Evolutionary conservation across 2,329 filamentous ascomycete species (phyloP).

Genomic region (Rhinocladiella similis): DNA sequence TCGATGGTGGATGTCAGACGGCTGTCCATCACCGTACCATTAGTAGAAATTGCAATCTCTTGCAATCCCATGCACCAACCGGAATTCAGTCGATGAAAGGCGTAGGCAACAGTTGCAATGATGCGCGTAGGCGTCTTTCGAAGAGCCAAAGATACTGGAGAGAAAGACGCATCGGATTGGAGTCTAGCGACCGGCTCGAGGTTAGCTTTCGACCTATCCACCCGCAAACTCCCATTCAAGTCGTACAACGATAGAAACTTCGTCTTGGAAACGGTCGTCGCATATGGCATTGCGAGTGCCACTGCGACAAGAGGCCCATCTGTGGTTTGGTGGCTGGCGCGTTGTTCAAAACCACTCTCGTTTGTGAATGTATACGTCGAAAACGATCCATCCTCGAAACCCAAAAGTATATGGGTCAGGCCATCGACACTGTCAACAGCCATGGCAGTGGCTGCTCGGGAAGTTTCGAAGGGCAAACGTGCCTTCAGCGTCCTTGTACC

Average conservation of each 20-base stretch:
- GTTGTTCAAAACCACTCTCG: constrained; percentile 25
- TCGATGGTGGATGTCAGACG: constrained; percentile 28
- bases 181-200: constrained; percentile 15
- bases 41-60: constrained; percentile 61
- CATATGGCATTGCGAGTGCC: constrained; percentile 71
- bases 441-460: constrained; percentile 58
- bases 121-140: constrained; percentile 62
- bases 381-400: constrained; percentile 72
- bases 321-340: constrained; percentile 55
- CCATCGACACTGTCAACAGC: constrained; percentile 58
- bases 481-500: constrained; percentile 60
- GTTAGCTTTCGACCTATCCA: constrained; percentile 33
- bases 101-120: constrained; percentile 82
- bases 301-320: constrained; percentile 67
- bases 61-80: constrained; percentile 94
- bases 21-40: constrained; percentile 18
- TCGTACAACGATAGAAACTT: constrained; percentile 76
- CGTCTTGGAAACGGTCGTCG: constrained; percentile 74
- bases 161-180: constrained; percentile 72
- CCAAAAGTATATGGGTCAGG: constrained; percentile 62
- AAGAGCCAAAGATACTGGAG: constrained; percentile 80
- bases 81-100: constrained; percentile 70
- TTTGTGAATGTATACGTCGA: constrained; percentile 60
- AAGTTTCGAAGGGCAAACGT: constrained; percentile 34
- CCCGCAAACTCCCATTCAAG: constrained; percentile 56